Conservation (phyloP, 805 yeast species). For the Saccharomycopsis sp. region DNA sequence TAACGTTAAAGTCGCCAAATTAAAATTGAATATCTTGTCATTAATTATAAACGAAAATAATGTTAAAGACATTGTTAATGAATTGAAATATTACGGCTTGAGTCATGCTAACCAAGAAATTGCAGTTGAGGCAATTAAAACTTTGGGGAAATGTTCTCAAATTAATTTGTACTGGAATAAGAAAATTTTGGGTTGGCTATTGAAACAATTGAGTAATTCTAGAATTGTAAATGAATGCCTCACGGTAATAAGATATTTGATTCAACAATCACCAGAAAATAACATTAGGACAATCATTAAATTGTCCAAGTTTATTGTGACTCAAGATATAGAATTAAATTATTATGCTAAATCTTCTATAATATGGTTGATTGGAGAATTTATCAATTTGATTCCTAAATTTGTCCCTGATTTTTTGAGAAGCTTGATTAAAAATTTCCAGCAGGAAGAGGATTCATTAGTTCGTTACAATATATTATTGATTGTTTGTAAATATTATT, state of each 20-base stretch:
- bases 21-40: slow-evolving; percentile 58
- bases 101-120: slow-evolving; percentile 25
- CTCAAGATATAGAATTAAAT: slow-evolving; percentile 23
- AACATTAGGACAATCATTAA: slow-evolving; percentile 50
- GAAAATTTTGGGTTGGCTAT: slow-evolving; percentile 58
- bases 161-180: slow-evolving; percentile 41
- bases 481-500: slow-evolving; percentile 65
- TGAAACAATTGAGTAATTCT: slow-evolving; percentile 37
- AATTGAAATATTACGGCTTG: slow-evolving; percentile 52
- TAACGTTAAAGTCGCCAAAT: slow-evolving; percentile 32
- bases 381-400: slow-evolving; percentile 38
- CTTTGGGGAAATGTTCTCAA: slow-evolving; percentile 56
- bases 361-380: slow-evolving; percentile 89
- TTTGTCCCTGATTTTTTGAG: slow-evolving; percentile 76
- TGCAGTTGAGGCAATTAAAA: slow-evolving; percentile 46
- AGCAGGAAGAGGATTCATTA: slow-evolving; percentile 40
- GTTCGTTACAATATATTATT: slow-evolving; percentile 68
- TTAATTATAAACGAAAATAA: slow-evolving; percentile 48
- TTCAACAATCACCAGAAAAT: slow-evolving; percentile 52
- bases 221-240: slow-evolving; percentile 55
- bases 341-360: slow-evolving; percentile 70
- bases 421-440: slow-evolving; percentile 44
- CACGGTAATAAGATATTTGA: slow-evolving; percentile 62
- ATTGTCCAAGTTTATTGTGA: slow-evolving; percentile 34
- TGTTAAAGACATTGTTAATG: slow-evolving; percentile 46